phyloP scores from a whole-genome alignment of 768 basidiomycete species.

The Boletus bicolor region DNA sequence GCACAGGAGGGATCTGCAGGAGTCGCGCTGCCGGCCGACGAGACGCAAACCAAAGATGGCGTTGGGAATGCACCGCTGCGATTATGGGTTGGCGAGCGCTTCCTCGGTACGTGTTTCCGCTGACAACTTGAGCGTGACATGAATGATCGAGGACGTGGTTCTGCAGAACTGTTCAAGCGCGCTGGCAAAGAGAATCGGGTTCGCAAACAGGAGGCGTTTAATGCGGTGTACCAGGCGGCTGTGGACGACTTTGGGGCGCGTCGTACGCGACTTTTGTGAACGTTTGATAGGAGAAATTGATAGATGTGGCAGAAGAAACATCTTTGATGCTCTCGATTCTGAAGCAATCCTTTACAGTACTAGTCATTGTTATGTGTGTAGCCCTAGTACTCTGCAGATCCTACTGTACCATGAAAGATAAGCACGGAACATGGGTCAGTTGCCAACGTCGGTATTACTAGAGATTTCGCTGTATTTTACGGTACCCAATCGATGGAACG shows the following conservation, averaged over 20 bases:
- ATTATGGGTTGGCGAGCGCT: slow-evolving; percentile 71
- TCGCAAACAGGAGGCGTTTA: slow-evolving; percentile 45
- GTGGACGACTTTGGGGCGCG: slow-evolving; percentile 18
- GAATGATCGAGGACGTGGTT: neutral
- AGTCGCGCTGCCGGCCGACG: neutral
- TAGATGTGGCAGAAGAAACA: neutral
- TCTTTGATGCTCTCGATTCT: neutral
- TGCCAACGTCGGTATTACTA: neutral
- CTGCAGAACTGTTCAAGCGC: slow-evolving; percentile 55
- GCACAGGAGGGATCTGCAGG: slow-evolving; percentile 3
- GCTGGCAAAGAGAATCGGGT: slow-evolving; percentile 48
- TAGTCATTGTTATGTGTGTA: neutral
- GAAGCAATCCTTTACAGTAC: neutral
- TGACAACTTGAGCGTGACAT: neutral
- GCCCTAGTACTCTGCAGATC: slow-evolving; percentile 4
- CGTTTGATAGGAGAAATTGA: neutral
- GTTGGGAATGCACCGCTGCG: slow-evolving; percentile 64
- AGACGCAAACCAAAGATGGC: slow-evolving; percentile 25
- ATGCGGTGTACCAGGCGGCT: slow-evolving; percentile 32
- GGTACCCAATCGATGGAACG: neutral
- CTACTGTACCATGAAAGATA: neutral
- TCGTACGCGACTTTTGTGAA: slow-evolving; percentile 20
- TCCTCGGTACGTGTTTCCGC: slow-evolving; percentile 45
- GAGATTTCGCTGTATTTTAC: neutral
- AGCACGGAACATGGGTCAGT: neutral